Conservation (phyloP, 306 rosid genomes). For the Trichosanthes truncata region DNA sequence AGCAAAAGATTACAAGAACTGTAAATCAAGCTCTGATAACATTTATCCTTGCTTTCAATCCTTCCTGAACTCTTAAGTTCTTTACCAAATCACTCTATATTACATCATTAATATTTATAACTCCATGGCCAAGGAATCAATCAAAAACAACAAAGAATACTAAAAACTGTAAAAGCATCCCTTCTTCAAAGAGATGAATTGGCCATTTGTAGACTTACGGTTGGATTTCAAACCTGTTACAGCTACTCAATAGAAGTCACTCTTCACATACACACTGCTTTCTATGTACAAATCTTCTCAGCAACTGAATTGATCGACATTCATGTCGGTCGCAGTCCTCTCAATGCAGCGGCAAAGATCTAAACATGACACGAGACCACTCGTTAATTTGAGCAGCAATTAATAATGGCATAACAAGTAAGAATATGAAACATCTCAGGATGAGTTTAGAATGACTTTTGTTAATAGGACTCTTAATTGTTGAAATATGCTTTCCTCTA, state of each 20-base stretch:
- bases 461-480: neutral
- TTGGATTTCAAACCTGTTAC: neutral
- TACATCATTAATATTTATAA: neutral
- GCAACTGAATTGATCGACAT: neutral
- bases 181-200: neutral
- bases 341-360: conserved; percentile 11
- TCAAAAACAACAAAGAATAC: neutral
- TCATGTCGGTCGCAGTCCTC: conserved; percentile 9
- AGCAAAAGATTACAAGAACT: neutral
- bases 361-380: neutral
- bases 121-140: neutral
- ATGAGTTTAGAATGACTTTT: neutral
- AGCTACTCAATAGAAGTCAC: neutral
- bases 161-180: neutral
- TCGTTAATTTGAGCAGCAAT: neutral
- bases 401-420: neutral
- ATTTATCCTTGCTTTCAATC: neutral
- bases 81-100: neutral
- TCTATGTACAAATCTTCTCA: conserved; percentile 3
- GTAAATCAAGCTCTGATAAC: neutral
- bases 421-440: neutral
- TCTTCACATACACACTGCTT: neutral
- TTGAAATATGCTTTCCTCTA: neutral
- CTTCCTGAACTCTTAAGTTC: neutral
- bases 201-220: neutral